A percentile compares a stretch with the other conserved stretches of the same genome.
phyloP scores from a whole-genome alignment of 2,329 filamentous ascomycete genomes.

The Pestalotiopsis fici region DNA sequence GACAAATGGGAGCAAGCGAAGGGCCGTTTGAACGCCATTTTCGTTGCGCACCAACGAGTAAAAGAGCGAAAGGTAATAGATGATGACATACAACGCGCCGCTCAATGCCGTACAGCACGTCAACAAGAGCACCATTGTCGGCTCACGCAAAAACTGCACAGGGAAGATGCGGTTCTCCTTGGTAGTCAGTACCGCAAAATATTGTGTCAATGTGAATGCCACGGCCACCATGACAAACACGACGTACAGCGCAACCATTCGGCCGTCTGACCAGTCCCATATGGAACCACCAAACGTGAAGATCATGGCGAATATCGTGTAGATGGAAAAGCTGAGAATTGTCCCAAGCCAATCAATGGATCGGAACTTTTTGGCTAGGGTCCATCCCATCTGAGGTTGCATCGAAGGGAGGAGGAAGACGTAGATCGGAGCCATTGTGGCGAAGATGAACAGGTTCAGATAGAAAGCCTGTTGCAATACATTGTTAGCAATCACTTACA shows the following conservation, averaged over 20 bases:
- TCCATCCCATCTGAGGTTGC: not conserved
- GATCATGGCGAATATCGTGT: constrained; percentile 42
- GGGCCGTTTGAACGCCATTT: constrained; percentile 36
- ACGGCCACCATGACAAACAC: constrained; percentile 39
- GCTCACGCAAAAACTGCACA: constrained; percentile 34
- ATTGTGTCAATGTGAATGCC: constrained; percentile 41
- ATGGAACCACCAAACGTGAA: constrained; percentile 48
- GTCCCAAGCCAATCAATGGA: constrained; percentile 48
- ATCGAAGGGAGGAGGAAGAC: constrained; percentile 27
- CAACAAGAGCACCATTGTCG: constrained; percentile 33
- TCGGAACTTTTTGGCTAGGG: constrained; percentile 26
- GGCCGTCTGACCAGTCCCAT: constrained; percentile 45
- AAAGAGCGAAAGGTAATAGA: constrained; percentile 53
- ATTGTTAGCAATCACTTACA: not conserved
- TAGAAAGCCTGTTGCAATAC: constrained; percentile 44
- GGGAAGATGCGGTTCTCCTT: constrained; percentile 38
- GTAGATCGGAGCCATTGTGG: constrained; percentile 27
- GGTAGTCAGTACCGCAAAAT: constrained; percentile 37
- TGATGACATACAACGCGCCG: constrained; percentile 25
- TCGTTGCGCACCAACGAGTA: constrained; percentile 48
- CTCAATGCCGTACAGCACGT: constrained; percentile 35
- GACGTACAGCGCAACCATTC: constrained; percentile 46
- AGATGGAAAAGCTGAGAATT: constrained; percentile 39
- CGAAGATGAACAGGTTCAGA: constrained; percentile 53
- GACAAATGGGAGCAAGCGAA: constrained; percentile 42